phyloP scores from a whole-genome alignment of 2,329 filamentous ascomycete genomes.

The Botrytis elliptica region DNA sequence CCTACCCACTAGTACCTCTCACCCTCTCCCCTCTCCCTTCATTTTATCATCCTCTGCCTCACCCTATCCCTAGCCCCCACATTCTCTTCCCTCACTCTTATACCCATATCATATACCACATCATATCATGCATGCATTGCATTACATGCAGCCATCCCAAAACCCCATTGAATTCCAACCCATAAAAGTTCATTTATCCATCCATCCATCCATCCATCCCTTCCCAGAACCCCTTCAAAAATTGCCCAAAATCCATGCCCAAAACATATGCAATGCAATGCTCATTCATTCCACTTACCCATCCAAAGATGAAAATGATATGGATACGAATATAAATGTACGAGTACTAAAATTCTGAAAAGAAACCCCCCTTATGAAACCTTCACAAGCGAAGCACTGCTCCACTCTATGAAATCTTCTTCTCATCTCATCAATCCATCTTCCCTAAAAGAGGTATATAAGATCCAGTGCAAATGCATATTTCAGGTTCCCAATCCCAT shows the following conservation, averaged over 20 bases:
- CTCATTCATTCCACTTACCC: not conserved
- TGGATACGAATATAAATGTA: not conserved
- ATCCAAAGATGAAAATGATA: not conserved
- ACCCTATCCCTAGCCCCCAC: not conserved
- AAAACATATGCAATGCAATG: constrained; percentile 8
- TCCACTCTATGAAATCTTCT: not conserved
- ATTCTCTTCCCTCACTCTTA: not conserved
- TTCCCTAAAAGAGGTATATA: not conserved
- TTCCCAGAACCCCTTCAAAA: not conserved
- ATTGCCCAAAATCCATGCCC: constrained; percentile 2
- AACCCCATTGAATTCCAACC: not conserved
- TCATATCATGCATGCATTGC: constrained; percentile 6
- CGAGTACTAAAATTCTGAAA: not conserved
- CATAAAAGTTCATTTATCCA: not conserved
- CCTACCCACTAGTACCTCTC: not conserved
- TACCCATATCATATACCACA: constrained; percentile 1
- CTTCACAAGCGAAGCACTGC: constrained; percentile 1
- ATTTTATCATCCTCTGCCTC: not conserved
- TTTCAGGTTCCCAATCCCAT: not conserved
- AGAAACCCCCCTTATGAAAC: not conserved
- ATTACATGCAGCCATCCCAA: not conserved
- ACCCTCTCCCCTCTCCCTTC: not conserved
- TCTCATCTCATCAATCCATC: constrained; percentile 5
- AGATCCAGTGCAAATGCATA: constrained; percentile 1
- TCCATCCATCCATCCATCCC: not conserved